Evolutionary conservation across 129 eudicot genomes (phyloP).

Genomic region (Centaurea solstitialis): DNA sequence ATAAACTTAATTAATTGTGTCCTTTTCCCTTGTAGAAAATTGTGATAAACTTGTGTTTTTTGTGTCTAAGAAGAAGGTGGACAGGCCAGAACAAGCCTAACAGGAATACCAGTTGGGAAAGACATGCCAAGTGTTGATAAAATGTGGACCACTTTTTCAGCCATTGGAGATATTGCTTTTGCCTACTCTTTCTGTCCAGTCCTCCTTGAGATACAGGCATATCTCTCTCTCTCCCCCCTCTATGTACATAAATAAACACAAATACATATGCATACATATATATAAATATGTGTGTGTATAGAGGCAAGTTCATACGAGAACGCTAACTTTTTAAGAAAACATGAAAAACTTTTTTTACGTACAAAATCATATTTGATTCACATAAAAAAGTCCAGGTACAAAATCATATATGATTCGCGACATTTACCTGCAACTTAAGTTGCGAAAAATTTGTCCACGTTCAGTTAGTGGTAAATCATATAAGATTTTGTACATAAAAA

Average conservation of each 20-base stretch:
- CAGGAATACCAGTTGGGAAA: slow-evolving; percentile 35
- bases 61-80: neutral
- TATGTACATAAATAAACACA: neutral
- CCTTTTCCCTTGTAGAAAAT: neutral
- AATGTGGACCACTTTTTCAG: slow-evolving; percentile 52
- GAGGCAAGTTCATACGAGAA: too few species aligned
- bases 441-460: too few species aligned
- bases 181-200: slow-evolving; percentile 54
- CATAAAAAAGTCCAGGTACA: too few species aligned
- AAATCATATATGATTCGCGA: too few species aligned
- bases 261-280: neutral
- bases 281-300: too few species aligned
- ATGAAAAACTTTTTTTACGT: too few species aligned
- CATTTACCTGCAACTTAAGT: too few species aligned
- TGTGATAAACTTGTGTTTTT: neutral
- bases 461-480: too few species aligned
- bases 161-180: slow-evolving; percentile 62
- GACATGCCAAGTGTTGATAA: slow-evolving; percentile 38
- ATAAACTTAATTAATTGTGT: neutral
- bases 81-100: slow-evolving; percentile 1
- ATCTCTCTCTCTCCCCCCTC: neutral
- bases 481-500: too few species aligned
- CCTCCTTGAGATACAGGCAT: slow-evolving; percentile 67
- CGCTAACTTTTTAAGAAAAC: too few species aligned
- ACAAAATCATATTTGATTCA: too few species aligned